Conservation (phyloP, 2,329 filamentous ascomycete genomes). For the Davidsoniella virescens region DNA sequence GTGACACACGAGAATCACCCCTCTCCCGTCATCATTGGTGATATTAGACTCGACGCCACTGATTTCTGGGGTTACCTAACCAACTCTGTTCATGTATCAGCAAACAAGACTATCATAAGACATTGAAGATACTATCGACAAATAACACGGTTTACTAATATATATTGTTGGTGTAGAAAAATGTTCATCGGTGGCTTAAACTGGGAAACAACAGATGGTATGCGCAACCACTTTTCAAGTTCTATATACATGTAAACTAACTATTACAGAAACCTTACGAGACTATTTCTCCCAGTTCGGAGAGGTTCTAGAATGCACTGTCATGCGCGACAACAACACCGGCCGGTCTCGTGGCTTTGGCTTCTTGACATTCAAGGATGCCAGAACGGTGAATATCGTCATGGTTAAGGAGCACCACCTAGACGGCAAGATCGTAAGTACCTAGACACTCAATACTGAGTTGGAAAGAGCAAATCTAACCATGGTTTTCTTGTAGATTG, state of each 20-base stretch:
- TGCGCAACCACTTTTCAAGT: slow-evolving; percentile 22
- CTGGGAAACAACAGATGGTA: slow-evolving; percentile 98
- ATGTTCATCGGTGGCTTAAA: slow-evolving; percentile 99
- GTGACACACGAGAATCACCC: no score
- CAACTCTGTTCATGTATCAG: no score
- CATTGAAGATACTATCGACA: no score
- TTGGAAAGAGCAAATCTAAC: background rate
- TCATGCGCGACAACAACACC: slow-evolving; percentile 94
- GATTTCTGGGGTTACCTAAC: background rate
- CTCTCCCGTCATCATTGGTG: no score
- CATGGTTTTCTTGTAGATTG: slow-evolving; percentile 48
- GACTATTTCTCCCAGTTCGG: slow-evolving; percentile 98
- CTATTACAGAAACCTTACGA: slow-evolving; percentile 65
- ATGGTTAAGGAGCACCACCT: slow-evolving; percentile 99
- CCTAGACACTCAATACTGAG: background rate
- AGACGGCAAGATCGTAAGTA: slow-evolving; percentile 89
- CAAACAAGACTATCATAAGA: background rate
- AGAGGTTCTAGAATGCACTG: slow-evolving; percentile 92
- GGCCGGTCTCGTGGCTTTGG: slow-evolving; percentile 91
- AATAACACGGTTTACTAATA: no score
- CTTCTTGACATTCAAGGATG: slow-evolving; percentile 93
- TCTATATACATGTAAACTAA: background rate
- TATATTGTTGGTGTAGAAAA: slow-evolving; percentile 45
- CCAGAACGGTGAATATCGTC: slow-evolving; percentile 94
- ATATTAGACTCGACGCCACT: no score